phyloP scores from a whole-genome alignment of 768 basidiomycete species.

The Mycena filopes region DNA sequence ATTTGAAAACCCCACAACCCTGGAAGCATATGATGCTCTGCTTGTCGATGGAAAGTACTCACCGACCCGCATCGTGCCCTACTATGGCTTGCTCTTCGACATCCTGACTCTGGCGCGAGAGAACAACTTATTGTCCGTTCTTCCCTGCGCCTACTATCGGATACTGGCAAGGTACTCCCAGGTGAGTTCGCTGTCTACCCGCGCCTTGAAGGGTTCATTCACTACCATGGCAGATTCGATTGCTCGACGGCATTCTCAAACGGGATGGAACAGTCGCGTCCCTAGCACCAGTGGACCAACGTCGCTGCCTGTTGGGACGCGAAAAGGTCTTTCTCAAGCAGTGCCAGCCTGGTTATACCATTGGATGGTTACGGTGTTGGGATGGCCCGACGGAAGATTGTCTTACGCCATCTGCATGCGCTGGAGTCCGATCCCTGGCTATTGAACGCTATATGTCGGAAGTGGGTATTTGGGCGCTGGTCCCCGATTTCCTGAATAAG shows the following conservation, averaged over 20 bases:
- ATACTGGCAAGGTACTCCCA: too few relatives aligned
- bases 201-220: too few relatives aligned
- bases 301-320: neutral
- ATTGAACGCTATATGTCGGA: too few relatives aligned
- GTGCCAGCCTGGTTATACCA: neutral
- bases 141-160: constrained; percentile 19
- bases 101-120: constrained; percentile 9
- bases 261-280: neutral
- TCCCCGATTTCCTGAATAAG: too few relatives aligned
- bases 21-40: neutral
- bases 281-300: neutral
- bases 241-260: neutral
- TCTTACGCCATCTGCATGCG: too few relatives aligned
- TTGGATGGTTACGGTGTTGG: neutral
- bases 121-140: neutral
- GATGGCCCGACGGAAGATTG: too few relatives aligned
- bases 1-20: neutral
- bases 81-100: constrained; percentile 4
- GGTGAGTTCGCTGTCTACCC: too few relatives aligned
- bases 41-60: too few relatives aligned
- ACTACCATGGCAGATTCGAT: too few relatives aligned
- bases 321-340: neutral
- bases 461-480: too few relatives aligned
- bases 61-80: neutral
- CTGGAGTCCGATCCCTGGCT: too few relatives aligned